Conservation (phyloP, 2,329 filamentous ascomycete species). For the Septoria petroselini region DNA sequence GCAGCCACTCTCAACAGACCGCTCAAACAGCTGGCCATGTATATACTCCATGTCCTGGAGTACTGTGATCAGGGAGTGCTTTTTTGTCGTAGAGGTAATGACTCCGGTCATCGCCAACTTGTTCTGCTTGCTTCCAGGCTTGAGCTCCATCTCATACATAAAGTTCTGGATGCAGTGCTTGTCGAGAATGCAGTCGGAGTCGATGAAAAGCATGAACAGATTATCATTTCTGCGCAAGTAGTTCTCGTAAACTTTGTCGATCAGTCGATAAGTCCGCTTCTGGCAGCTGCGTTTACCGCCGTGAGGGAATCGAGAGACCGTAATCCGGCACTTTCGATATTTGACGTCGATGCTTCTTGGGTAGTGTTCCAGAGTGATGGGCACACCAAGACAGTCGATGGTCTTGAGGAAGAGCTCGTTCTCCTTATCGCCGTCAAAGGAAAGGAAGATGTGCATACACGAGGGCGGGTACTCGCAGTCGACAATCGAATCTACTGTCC, state of each 20-base stretch:
- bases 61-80: slow-evolving; percentile 83
- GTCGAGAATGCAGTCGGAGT: slow-evolving; percentile 94
- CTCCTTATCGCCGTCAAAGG: slow-evolving; percentile 86
- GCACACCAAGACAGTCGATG: slow-evolving; percentile 78
- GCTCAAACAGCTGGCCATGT: slow-evolving; percentile 92
- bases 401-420: slow-evolving; percentile 87
- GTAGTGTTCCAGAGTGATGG: slow-evolving; percentile 70
- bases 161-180: slow-evolving; percentile 92
- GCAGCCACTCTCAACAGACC: slow-evolving; percentile 90
- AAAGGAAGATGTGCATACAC: slow-evolving; percentile 92
- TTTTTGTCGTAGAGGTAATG: slow-evolving; percentile 89
- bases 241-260: slow-evolving; percentile 84
- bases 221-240: slow-evolving; percentile 88
- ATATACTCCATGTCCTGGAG: slow-evolving; percentile 98
- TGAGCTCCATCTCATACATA: slow-evolving; percentile 97
- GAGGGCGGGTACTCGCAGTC: slow-evolving; percentile 89
- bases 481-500: slow-evolving; percentile 85
- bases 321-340: slow-evolving; percentile 79
- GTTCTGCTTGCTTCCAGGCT: slow-evolving; percentile 83
- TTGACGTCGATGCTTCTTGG: slow-evolving; percentile 86
- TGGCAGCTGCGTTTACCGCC: slow-evolving; percentile 93
- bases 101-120: slow-evolving; percentile 98
- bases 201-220: slow-evolving; percentile 92
- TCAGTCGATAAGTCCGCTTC: slow-evolving; percentile 86
- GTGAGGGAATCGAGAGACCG: slow-evolving; percentile 86